phyloP scores from a whole-genome alignment of 352 stramenopile species.

The Phytophthora foliorum region DNA sequence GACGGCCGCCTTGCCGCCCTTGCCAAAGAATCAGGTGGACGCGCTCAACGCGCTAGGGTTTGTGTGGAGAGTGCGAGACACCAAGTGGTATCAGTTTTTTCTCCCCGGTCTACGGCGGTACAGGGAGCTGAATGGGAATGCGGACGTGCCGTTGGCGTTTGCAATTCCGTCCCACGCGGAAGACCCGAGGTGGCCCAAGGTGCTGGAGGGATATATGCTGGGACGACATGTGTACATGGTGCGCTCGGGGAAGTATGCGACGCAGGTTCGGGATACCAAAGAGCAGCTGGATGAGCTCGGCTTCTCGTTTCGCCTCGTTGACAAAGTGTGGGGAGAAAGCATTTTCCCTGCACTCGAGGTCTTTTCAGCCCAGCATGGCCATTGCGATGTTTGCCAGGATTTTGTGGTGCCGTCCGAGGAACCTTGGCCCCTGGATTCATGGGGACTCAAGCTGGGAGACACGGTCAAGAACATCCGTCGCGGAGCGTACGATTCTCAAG shows the following conservation, averaged over 20 bases:
- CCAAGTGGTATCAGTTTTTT: slow-evolving; percentile 80
- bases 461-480: slow-evolving; percentile 94
- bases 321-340: slow-evolving; percentile 66
- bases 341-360: slow-evolving; percentile 84
- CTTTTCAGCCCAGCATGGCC: slow-evolving; percentile 88
- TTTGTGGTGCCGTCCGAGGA: slow-evolving; percentile 88
- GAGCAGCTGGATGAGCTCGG: slow-evolving; percentile 62
- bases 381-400: slow-evolving; percentile 93
- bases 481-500: slow-evolving; percentile 83
- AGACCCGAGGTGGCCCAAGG: slow-evolving; percentile 54
- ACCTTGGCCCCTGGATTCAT: slow-evolving; percentile 86
- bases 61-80: slow-evolving; percentile 88
- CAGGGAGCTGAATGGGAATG: slow-evolving; percentile 65
- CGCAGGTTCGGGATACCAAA: slow-evolving; percentile 46
- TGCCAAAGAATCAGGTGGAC: slow-evolving; percentile 70
- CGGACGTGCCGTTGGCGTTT: slow-evolving; percentile 72
- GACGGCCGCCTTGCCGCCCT: slow-evolving; percentile 20
- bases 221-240: slow-evolving; percentile 80
- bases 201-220: slow-evolving; percentile 64
- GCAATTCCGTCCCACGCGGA: slow-evolving; percentile 50
- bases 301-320: slow-evolving; percentile 70
- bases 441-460: slow-evolving; percentile 89
- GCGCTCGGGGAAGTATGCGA: slow-evolving; percentile 64
- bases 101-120: slow-evolving; percentile 67
- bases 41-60: slow-evolving; percentile 93